These are phyloP conservation scores for Zanthoxylum bungeanum DNA, from an alignment of 345 rosid genomes.

Conservation along the genomic window DNA sequence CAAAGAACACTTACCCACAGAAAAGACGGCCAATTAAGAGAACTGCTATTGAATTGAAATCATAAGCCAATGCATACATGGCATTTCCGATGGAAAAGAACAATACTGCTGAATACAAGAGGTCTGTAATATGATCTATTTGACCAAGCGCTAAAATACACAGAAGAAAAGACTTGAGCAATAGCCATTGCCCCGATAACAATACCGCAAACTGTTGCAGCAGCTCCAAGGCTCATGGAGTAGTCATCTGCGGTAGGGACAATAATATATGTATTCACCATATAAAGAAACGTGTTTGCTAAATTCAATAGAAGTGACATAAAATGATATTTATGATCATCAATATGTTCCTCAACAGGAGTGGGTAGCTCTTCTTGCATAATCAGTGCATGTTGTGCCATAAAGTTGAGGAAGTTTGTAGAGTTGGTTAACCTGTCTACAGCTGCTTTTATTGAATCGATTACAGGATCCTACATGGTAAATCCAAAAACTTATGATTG, in stretches of 20 bases:
- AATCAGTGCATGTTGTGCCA: constrained; percentile 83
- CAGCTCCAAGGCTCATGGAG: constrained; percentile 70
- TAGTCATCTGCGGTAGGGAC: constrained; percentile 81
- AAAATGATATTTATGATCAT: constrained; percentile 60
- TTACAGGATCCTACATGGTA: constrained; percentile 77
- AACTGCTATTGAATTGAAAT: constrained; percentile 53
- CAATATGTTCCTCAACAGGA: constrained; percentile 44
- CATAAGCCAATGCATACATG: constrained; percentile 75
- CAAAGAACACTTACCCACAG: constrained; percentile 62
- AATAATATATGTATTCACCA: constrained; percentile 72
- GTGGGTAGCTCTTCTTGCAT: constrained; percentile 60
- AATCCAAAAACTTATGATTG: no score
- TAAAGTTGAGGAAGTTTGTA: constrained; percentile 60
- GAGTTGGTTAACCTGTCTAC: constrained; percentile 67
- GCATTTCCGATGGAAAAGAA: constrained; percentile 60
- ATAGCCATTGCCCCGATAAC: constrained; percentile 86
- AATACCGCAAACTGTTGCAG: constrained; percentile 74
- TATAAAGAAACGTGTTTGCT: constrained; percentile 65
- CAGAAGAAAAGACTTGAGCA: constrained; percentile 78
- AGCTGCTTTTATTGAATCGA: constrained; percentile 64
- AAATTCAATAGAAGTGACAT: constrained; percentile 71
- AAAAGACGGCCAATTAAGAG: constrained; percentile 66
- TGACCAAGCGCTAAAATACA: constrained; percentile 84
- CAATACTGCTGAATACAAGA: constrained; percentile 69
- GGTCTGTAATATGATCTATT: constrained; percentile 73